Evolutionary conservation across 1,139 yeast genomes (phyloP).

Genomic region (Diutina rugosa): DNA sequence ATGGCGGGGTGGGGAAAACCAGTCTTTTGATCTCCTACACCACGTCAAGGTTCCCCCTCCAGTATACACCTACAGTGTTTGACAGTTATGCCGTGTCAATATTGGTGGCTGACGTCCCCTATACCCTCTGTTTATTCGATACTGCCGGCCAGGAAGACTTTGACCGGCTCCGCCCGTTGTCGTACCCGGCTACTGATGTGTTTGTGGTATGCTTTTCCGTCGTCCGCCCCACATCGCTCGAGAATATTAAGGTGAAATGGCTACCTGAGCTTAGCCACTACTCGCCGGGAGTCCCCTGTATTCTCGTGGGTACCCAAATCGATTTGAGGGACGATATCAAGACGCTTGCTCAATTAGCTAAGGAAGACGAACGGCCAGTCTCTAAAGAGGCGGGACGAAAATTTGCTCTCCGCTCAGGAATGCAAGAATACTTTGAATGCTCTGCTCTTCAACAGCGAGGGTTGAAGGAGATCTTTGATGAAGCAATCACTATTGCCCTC

Average conservation of each 20-base stretch:
- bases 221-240: constrained; percentile 91
- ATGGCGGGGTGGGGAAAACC: constrained; percentile 86
- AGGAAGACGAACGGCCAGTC: constrained; percentile 83
- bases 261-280: constrained; percentile 96
- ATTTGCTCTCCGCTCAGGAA: constrained; percentile 84
- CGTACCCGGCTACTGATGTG: constrained; percentile 94
- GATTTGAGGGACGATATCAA: constrained; percentile 91
- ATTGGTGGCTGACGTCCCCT: constrained; percentile 97
- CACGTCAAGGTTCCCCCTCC: constrained; percentile 78
- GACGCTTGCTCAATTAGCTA: constrained; percentile 73
- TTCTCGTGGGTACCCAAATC: constrained; percentile 91
- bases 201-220: constrained; percentile 91
- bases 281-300: constrained; percentile 94
- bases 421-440: constrained; percentile 93
- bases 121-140: constrained; percentile 88
- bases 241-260: constrained; percentile 96
- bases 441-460: constrained; percentile 97
- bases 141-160: constrained; percentile 99
- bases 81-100: constrained; percentile 97
- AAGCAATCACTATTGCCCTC: constrained; percentile 55
- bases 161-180: constrained; percentile 90
- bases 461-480: constrained; percentile 89
- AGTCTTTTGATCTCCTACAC: constrained; percentile 74
- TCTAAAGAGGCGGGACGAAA: constrained; percentile 80
- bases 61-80: constrained; percentile 73